Conservation (phyloP, 768 basidiomycete species). For the Hypholoma sublateritium region DNA sequence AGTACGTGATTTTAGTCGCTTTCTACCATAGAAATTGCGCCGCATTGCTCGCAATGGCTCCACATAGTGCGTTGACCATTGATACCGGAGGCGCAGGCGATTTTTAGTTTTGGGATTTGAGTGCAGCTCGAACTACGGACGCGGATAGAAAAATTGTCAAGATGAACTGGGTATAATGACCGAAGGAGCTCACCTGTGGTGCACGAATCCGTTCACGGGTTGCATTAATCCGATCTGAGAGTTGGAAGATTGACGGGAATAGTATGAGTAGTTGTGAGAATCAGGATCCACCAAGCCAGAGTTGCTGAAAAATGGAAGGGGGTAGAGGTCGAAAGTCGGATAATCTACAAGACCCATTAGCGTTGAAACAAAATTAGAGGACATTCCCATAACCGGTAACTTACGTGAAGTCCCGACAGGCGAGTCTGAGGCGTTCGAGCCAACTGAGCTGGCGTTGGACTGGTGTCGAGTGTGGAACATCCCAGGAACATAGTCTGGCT, state of each 20-base stretch:
- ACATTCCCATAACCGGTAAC: conserved; percentile 23
- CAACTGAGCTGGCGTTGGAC: conserved; percentile 64
- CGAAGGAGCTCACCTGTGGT: conserved; percentile 63
- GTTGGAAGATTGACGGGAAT: conserved; percentile 38
- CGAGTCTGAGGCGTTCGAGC: conserved; percentile 49
- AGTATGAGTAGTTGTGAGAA: conserved; percentile 43
- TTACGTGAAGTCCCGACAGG: conserved; percentile 47
- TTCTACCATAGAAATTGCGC: conserved; percentile 87
- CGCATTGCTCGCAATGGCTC: conserved; percentile 87
- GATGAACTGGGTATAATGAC: conserved; percentile 7
- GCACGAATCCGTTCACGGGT: conserved; percentile 56
- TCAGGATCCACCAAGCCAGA: conserved; percentile 48
- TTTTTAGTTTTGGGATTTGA: conserved; percentile 80
- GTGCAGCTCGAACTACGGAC: conserved; percentile 59
- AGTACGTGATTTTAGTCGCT: conserved; percentile 46
- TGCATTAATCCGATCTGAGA: conserved; percentile 66
- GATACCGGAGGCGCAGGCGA: conserved; percentile 70
- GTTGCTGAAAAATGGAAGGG: conserved; percentile 49
- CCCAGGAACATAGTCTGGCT: conserved; percentile 47
- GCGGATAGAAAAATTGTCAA: conserved; percentile 3
- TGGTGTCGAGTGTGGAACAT: conserved; percentile 62
- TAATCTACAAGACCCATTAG: conserved; percentile 37
- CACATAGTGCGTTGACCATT: conserved; percentile 81
- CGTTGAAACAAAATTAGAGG: conserved; percentile 2
- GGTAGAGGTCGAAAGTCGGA: conserved; percentile 65